Conservation (phyloP, 2,329 filamentous ascomycete genomes). For the Aphanoascus verrucosus region DNA sequence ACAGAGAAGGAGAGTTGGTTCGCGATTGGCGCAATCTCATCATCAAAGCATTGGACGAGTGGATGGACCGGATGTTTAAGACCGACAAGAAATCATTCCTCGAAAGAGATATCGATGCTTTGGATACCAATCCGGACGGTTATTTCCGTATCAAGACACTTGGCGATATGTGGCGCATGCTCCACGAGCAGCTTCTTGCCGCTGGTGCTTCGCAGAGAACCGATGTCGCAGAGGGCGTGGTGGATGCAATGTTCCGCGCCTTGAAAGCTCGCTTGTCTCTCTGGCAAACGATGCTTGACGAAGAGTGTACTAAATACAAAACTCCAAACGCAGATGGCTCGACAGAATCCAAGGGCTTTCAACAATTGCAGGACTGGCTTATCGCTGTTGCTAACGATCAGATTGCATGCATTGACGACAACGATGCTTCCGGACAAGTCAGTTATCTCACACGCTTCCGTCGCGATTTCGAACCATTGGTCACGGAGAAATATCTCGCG, state of each 20-base stretch:
- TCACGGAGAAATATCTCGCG: slow-evolving; percentile 66
- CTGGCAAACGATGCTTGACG: slow-evolving; percentile 81
- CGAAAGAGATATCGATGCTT: slow-evolving; percentile 64
- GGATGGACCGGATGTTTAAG: slow-evolving; percentile 85
- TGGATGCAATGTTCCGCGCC: slow-evolving; percentile 89
- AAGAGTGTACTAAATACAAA: slow-evolving; percentile 69
- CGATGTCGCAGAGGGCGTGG: slow-evolving; percentile 87
- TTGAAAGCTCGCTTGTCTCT: slow-evolving; percentile 70
- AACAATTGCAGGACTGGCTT: slow-evolving; percentile 75
- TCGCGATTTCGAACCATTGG: slow-evolving; percentile 67
- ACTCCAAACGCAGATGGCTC: slow-evolving; percentile 30
- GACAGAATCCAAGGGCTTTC: slow-evolving; percentile 53
- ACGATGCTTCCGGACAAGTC: slow-evolving; percentile 59
- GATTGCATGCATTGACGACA: slow-evolving; percentile 94
- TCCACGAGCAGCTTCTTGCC: slow-evolving; percentile 80
- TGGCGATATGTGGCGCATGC: slow-evolving; percentile 94
- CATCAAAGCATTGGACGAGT: slow-evolving; percentile 89
- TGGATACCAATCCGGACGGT: slow-evolving; percentile 79
- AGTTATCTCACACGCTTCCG: slow-evolving; percentile 82
- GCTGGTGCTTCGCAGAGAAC: slow-evolving; percentile 73
- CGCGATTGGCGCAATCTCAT: slow-evolving; percentile 91
- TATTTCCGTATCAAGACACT: slow-evolving; percentile 87
- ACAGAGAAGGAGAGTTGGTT: slow-evolving; percentile 78
- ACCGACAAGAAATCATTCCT: slow-evolving; percentile 74
- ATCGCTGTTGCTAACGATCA: slow-evolving; percentile 96